phyloP scores from a whole-genome alignment of 2,329 filamentous ascomycete species.

The Talaromyces marneffei region DNA sequence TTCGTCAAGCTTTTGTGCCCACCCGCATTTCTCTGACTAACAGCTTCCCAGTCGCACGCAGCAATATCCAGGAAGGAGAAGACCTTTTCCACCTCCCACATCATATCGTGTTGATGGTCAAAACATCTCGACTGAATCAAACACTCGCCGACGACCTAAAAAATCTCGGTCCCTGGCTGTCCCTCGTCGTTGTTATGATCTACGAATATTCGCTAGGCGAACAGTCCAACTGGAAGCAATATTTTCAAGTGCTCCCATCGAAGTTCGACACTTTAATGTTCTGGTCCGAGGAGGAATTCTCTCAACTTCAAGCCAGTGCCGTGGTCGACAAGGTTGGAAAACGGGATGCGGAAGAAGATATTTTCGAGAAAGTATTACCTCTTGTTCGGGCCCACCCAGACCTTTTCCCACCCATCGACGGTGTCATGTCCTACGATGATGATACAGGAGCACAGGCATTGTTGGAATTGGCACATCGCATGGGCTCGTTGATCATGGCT shows the following conservation, averaged over 20 bases:
- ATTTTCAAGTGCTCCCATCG: constrained; percentile 67
- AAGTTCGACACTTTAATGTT: constrained; percentile 85
- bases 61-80: constrained; percentile 67
- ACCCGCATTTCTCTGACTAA: background rate
- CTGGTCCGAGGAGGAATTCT: constrained; percentile 67
- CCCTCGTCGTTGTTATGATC: constrained; percentile 71
- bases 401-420: constrained; percentile 36
- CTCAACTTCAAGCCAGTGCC: constrained; percentile 68
- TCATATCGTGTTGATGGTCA: constrained; percentile 61
- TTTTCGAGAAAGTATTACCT: constrained; percentile 53
- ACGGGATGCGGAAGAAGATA: constrained; percentile 62
- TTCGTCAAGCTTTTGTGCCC: background rate
- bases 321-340: constrained; percentile 73
- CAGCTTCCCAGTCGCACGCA: constrained; percentile 55
- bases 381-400: constrained; percentile 40
- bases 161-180: constrained; percentile 47
- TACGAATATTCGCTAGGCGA: constrained; percentile 61
- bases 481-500: constrained; percentile 86
- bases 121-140: constrained; percentile 63
- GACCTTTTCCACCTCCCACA: constrained; percentile 76
- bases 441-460: constrained; percentile 42
- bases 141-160: constrained; percentile 53
- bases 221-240: constrained; percentile 67
- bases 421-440: constrained; percentile 38
- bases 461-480: constrained; percentile 61